Percentiles rank a stretch among this genome's conserved stretches.
Evolutionary conservation across 2,329 filamentous ascomycete genomes (phyloP).

Genomic region (Pestalotiopsis sp.): DNA sequence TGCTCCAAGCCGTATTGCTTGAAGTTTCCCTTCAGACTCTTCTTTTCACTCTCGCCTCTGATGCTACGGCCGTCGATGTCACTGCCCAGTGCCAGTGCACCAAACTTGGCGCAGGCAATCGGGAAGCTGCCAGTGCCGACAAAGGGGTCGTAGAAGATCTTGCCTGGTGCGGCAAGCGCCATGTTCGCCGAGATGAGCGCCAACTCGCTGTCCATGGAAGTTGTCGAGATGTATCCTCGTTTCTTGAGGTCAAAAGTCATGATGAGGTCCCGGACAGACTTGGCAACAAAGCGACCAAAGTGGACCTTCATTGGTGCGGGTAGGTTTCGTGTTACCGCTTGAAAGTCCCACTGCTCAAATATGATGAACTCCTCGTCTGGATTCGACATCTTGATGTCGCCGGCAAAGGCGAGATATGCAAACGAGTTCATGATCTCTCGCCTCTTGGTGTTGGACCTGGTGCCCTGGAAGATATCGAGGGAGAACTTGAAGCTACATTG

Average conservation of each 20-base stretch:
- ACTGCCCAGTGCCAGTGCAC: slow-evolving; percentile 79
- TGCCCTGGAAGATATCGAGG: slow-evolving; percentile 80
- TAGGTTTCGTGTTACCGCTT: slow-evolving; percentile 49
- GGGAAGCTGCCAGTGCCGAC: slow-evolving; percentile 94
- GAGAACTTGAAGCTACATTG: slow-evolving; percentile 78
- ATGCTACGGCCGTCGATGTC: slow-evolving; percentile 94
- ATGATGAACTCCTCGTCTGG: slow-evolving; percentile 77
- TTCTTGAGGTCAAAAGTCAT: slow-evolving; percentile 89
- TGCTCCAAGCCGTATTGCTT: slow-evolving; percentile 74
- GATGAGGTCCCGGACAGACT: slow-evolving; percentile 68
- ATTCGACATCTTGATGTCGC: slow-evolving; percentile 74
- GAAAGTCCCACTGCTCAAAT: slow-evolving; percentile 77
- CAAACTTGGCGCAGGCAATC: slow-evolving; percentile 87
- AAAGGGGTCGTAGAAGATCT: slow-evolving; percentile 92
- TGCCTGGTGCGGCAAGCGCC: slow-evolving; percentile 78
- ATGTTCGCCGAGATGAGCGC: slow-evolving; percentile 92
- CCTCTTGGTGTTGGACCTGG: slow-evolving; percentile 65
- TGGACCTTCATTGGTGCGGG: slow-evolving; percentile 64
- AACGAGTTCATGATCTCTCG: slow-evolving; percentile 82
- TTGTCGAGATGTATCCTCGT: slow-evolving; percentile 89
- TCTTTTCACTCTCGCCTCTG: slow-evolving; percentile 65
- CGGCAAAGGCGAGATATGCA: slow-evolving; percentile 74
- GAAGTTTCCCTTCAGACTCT: slow-evolving; percentile 70
- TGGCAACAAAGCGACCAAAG: slow-evolving; percentile 72
- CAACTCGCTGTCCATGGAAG: slow-evolving; percentile 95